Base-by-base conservation (phyloP, 371 early-diverging fungal species). In the Lichtheimia hyalospora region DNA sequence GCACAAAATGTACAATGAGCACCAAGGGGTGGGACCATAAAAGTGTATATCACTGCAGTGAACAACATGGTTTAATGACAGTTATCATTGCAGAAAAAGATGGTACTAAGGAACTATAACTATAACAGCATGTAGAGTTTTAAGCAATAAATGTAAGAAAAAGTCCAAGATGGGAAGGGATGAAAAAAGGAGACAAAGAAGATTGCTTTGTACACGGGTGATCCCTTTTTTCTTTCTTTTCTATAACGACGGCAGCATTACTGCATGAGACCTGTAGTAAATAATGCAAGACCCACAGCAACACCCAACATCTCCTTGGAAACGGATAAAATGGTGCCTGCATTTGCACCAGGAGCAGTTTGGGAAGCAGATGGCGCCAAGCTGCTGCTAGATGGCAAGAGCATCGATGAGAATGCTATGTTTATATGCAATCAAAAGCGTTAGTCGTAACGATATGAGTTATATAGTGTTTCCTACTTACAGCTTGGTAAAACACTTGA, bases 281-380 rank as follows among this genome's bases (percentile, higher is more conserved):
- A 13, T 14, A 55, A 27, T 2, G 44, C 56, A 21, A 55, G 16
- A 24, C 41, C 21, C 14, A 55, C 15, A 25, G 56, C 56, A 55
- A 44, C 5, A 42, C 41, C 56, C 44, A 55, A 25, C 12, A 42
- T 20, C 42, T 55, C 56, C 23, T 55, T 55, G 21, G 56, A 23
- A 23, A 55, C 56, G 46, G 21, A 21, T 5, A 46, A 21, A 41
- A 23, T 23, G 44, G 40, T 55, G 24, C 43, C 41, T 23, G 24
- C 56, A 41, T 15, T 25, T n/a, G 44, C 16, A 14, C 25, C 16
- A 18, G 56, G 44, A 24, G 56, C 44, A 0, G 56, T 7, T 23
- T 41, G 44, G 27, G 56, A 55, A 18, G 56, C 20, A 3, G 18
- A 41, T 20, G 42, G 25, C 8, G 44, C 2, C 12, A 23, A 16